Percentiles rank a stretch among this genome's conserved stretches.
phyloP scores from a whole-genome alignment of 768 basidiomycete species.

The Asterophora parasitica region DNA sequence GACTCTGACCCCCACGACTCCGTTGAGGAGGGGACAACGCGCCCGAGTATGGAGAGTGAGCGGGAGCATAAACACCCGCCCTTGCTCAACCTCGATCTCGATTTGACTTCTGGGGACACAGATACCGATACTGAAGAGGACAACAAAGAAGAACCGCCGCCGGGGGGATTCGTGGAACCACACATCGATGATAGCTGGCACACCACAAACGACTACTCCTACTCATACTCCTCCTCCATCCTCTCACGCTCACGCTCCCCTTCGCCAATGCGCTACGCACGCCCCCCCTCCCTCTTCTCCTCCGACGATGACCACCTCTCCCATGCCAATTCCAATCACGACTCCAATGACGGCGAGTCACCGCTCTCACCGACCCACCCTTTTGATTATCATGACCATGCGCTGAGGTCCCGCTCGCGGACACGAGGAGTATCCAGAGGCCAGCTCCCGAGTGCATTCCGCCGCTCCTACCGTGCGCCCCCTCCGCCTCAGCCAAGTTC shows the following conservation, averaged over 20 bases:
- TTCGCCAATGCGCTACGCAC: conserved; percentile 32
- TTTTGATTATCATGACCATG: too few species aligned
- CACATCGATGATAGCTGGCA: conserved; percentile 15
- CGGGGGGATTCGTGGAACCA: neutral
- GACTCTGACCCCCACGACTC: neutral
- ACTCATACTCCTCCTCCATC: too few species aligned
- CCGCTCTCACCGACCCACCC: too few species aligned
- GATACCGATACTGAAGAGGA: neutral
- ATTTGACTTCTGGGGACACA: too few species aligned
- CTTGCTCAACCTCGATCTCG: neutral
- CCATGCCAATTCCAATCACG: neutral
- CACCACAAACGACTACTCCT: conserved; percentile 10
- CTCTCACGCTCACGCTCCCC: conserved; percentile 26
- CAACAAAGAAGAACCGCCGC: neutral
- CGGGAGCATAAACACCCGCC: neutral
- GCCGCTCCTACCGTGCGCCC: conserved; percentile 9
- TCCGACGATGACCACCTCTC: conserved; percentile 1
- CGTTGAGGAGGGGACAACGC: neutral
- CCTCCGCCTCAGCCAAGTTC: conserved; percentile 1
- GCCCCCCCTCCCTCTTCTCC: conserved; percentile 21
- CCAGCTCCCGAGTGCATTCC: conserved; percentile 6
- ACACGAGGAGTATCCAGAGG: too few species aligned
- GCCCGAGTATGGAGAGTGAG: too few species aligned
- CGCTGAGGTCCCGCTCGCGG: neutral
- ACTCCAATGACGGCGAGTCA: too few species aligned